Conservation (phyloP, 768 basidiomycete species). For the Kondoa subrosea region DNA sequence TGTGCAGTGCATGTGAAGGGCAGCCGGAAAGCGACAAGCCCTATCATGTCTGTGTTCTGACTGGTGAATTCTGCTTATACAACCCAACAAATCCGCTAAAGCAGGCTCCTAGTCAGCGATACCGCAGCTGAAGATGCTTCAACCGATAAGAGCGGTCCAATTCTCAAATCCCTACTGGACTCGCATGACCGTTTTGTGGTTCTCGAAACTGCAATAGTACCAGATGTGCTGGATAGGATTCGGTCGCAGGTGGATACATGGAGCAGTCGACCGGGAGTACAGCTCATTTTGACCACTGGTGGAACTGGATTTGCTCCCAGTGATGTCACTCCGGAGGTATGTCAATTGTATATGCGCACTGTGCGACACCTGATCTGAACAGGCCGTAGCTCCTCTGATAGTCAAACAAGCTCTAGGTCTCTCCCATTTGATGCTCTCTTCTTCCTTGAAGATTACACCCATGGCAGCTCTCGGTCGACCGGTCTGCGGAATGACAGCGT, state of each 20-base stretch:
- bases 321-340: conserved; percentile 70
- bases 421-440: conserved; percentile 52
- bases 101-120: conserved; percentile 14
- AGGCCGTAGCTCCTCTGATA: conserved; percentile 30
- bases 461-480: conserved; percentile 69
- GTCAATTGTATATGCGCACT: not conserved
- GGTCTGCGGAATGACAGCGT: conserved; percentile 51
- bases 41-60: conserved; percentile 14
- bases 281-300: conserved; percentile 67
- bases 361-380: conserved; percentile 40
- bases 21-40: not conserved
- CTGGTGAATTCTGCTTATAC: conserved; percentile 1
- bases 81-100: not conserved
- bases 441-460: conserved; percentile 56
- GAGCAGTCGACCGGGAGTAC: conserved; percentile 32
- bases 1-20: not conserved
- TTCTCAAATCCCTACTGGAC: not conserved
- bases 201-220: conserved; percentile 12
- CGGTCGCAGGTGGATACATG: not conserved
- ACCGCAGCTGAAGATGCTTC: conserved; percentile 6
- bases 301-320: conserved; percentile 71
- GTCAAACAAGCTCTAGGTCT: conserved; percentile 42
- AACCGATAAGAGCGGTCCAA: conserved; percentile 14
- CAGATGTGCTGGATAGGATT: conserved; percentile 12
- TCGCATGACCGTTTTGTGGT: conserved; percentile 4